Conservation (phyloP, 2,329 filamentous ascomycete species). For the Bipolaris cookei region DNA sequence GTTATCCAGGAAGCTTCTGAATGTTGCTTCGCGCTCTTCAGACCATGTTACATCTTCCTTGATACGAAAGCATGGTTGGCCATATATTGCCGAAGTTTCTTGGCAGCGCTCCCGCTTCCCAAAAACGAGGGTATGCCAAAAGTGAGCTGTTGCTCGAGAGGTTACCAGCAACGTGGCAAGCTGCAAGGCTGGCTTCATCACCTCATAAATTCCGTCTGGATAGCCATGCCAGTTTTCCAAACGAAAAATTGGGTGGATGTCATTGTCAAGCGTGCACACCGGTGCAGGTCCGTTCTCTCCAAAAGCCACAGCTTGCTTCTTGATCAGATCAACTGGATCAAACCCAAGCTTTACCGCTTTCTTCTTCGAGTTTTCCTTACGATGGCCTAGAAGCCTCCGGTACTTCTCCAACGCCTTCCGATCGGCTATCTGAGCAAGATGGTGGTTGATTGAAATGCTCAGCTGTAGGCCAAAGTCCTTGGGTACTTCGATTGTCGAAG, state of each 20-base stretch:
- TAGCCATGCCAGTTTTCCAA: constrained; percentile 50
- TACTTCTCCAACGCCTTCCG: constrained; percentile 48
- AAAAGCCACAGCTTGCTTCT: constrained; percentile 48
- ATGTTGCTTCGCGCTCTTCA: constrained; percentile 37
- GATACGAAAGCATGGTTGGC: constrained; percentile 46
- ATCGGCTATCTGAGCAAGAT: constrained; percentile 48
- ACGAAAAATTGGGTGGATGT: constrained; percentile 48
- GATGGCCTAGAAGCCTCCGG: constrained; percentile 45
- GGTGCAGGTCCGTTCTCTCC: constrained; percentile 25
- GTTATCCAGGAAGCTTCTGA: constrained; percentile 39
- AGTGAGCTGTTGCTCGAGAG: constrained; percentile 46
- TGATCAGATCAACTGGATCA: constrained; percentile 49
- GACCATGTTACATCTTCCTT: constrained; percentile 44
- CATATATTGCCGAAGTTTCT: constrained; percentile 40
- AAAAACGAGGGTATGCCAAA: constrained; percentile 50
- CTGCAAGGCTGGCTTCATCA: constrained; percentile 47
- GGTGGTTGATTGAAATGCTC: constrained; percentile 49
- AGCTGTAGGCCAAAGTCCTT: constrained; percentile 48
- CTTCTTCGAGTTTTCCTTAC: constrained; percentile 41
- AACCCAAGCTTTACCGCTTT: constrained; percentile 46
- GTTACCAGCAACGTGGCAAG: constrained; percentile 43
- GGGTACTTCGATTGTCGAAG: constrained; percentile 48
- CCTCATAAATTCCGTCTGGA: constrained; percentile 47
- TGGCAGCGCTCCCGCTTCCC: constrained; percentile 43
- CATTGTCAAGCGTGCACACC: constrained; percentile 43